Base-by-base conservation (phyloP, 208 protist genomes). In the Wallacemonas sp. region DNA sequence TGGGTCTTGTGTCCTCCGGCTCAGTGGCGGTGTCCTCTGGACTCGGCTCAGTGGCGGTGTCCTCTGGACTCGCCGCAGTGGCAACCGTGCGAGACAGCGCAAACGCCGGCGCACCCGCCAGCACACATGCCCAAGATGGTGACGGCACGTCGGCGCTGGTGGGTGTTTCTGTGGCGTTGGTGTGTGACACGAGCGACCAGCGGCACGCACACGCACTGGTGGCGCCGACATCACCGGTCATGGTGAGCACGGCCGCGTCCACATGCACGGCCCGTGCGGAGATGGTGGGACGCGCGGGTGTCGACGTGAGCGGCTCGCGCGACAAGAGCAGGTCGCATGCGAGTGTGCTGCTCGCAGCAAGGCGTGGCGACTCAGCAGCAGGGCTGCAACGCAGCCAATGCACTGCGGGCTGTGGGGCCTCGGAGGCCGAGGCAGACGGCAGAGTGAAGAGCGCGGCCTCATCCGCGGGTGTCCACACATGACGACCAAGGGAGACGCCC, bases 191-290 rank as follows among this genome's bases (percentile, higher is more conserved):
- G 26, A 36, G 1, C 26, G 52, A 22, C 5, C 26, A 59, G 10
- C 31, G 26, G 52, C 52, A 59, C 3, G 26, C 25, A 5, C 5
- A 36, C 4, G 52, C 52, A 22, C 31, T 59, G n/a, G 14, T 23
- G n/a, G 22, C 52, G n/a, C 52, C 52, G 16, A 59, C 52, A 23
- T 59, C 52, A 25, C 52, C 52, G 32, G 52, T 39, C 52, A 59
- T 59, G 29, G 4, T 25, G 7, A 59, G 52, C 31, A 4, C 52
- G 16, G 32, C 52, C 29, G 36, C 52, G 29, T 59, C 16, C 32
- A 59, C 52, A 18, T 31, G 25, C 18, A 55, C 7, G 10, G 44
- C 5, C 16, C 18, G 44, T 5, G 44, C 20, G 12, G 20, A 49
- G 44, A 18, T 0, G 36, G 14, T 16, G 36, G 14, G 36, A 14